Base-by-base conservation (phyloP, 768 basidiomycete species). In the Saitozyma podzolica region DNA sequence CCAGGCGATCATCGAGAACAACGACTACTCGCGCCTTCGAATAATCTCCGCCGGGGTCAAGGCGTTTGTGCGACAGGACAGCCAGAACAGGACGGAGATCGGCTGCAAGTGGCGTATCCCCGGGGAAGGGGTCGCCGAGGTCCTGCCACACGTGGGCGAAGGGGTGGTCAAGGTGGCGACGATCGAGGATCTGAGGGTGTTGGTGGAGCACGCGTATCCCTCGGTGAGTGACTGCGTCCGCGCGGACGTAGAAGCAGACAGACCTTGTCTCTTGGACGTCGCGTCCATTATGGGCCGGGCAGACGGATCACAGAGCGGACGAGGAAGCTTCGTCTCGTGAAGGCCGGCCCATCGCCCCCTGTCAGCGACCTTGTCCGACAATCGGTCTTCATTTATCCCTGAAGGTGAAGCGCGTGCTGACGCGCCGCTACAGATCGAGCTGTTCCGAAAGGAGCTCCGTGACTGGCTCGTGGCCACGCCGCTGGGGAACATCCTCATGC, bases 11-110 rank as follows among this genome's bases (percentile, higher is more conserved):
- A 84, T 97, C 60, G 73, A 82, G 56, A 82, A 87, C 74, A 99
- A 98, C 76, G 87, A 91, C 75, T 94, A 88, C 76, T 84, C 85
- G 39, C 87, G 88, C 37, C 84, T 97, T 59, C 87, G 96, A 1
- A 86, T 99, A 56, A 88, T 93, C 70, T 87, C 90, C 13, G 89
- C 90, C n/a, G 96, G 96, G 17, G 92, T 93, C 47, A 95, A 96
- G 78, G 87, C 92, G 11, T 89, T 98, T 79, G 85, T 87, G 7
- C 90, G 91, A 74, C 94, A 98, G 77, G 94, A 95, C 63, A 86
- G 85, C 2, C 86, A 72, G 50, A 76, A 73, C 50, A 71, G 76
- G 17, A 71, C 66, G 14, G 77, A 77, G 16, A 77, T 80, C 50
- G 41, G 68, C 58, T 80, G 83, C 78, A 75, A 82, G 75, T 82